phyloP scores from a whole-genome alignment of 2,329 filamentous ascomycete genomes.

The Colletotrichum godetiae region DNA sequence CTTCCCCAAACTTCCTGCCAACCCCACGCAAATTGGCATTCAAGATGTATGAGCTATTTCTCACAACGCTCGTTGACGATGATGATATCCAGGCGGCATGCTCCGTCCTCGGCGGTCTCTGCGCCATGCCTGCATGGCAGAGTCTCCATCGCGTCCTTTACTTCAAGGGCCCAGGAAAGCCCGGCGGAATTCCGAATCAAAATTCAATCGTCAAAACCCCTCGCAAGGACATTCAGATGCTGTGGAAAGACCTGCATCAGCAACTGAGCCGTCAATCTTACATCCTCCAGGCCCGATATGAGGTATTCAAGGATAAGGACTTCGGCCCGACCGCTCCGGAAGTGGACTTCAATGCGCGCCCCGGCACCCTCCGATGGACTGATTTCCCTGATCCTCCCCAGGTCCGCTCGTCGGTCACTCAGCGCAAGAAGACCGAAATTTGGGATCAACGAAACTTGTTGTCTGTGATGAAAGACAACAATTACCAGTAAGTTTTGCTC shows the following conservation, averaged over 20 bases:
- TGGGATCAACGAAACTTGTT: constrained; percentile 61
- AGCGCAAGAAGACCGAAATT: constrained; percentile 69
- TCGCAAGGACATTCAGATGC: constrained; percentile 46
- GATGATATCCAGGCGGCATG: constrained; percentile 61
- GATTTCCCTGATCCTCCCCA: constrained; percentile 70
- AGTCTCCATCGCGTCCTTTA: constrained; percentile 63
- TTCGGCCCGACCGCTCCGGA: constrained; percentile 51
- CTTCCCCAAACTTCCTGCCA: neutral
- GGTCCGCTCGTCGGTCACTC: constrained; percentile 56
- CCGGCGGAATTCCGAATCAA: constrained; percentile 57
- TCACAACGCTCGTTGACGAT: constrained; percentile 64
- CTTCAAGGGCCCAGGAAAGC: constrained; percentile 60
- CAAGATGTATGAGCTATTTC: constrained; percentile 69
- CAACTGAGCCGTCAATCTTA: constrained; percentile 68
- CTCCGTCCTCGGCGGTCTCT: constrained; percentile 67
- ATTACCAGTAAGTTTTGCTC: constrained; percentile 55
- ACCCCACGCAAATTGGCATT: neutral
- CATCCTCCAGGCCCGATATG: constrained; percentile 65
- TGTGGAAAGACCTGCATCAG: constrained; percentile 67
- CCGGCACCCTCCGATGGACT: constrained; percentile 66
- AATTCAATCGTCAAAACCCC: constrained; percentile 41
- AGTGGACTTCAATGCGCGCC: constrained; percentile 54
- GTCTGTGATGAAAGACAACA: constrained; percentile 62
- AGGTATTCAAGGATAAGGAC: constrained; percentile 60
- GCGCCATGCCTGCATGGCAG: constrained; percentile 65